A percentile compares a stretch with the other conserved stretches of the same genome.
Evolutionary conservation across 805 yeast genomes (phyloP).

Genomic region (Saccharomycopsis capsularis): DNA sequence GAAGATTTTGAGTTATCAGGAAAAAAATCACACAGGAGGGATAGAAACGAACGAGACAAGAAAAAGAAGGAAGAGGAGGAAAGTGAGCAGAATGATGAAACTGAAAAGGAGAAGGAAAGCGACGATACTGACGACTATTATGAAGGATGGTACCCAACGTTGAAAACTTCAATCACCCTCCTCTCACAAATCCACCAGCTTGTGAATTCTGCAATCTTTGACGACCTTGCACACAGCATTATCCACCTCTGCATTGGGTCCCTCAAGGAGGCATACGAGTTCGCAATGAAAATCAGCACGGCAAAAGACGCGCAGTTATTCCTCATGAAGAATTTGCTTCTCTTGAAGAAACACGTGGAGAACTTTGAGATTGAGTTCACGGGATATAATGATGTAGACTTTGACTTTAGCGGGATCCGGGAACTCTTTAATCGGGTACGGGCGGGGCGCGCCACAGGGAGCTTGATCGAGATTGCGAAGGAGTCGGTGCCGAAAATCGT

Average conservation of each 20-base stretch:
- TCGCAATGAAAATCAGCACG: conserved; percentile 42
- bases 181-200: conserved; percentile 75
- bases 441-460: conserved; percentile 24
- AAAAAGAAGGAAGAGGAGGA: neutral
- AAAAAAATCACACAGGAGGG: conserved; percentile 25
- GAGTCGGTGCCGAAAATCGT: conserved; percentile 75
- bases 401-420: conserved; percentile 75
- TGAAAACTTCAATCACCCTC: conserved; percentile 59
- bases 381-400: conserved; percentile 53
- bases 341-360: conserved; percentile 61
- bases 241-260: conserved; percentile 71
- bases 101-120: conserved; percentile 1
- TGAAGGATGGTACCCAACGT: conserved; percentile 59
- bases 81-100: too few relatives aligned
- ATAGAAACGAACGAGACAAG: neutral
- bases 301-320: conserved; percentile 54
- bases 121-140: conserved; percentile 24
- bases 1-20: conserved; percentile 58
- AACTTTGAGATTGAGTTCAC: conserved; percentile 76
- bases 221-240: conserved; percentile 80
- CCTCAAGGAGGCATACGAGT: conserved; percentile 45
- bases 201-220: conserved; percentile 71
- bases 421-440: conserved; percentile 41
- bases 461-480: conserved; percentile 44
- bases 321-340: conserved; percentile 62